Evolutionary conservation across 805 yeast genomes (phyloP).

Genomic region (Candida maltosa): DNA sequence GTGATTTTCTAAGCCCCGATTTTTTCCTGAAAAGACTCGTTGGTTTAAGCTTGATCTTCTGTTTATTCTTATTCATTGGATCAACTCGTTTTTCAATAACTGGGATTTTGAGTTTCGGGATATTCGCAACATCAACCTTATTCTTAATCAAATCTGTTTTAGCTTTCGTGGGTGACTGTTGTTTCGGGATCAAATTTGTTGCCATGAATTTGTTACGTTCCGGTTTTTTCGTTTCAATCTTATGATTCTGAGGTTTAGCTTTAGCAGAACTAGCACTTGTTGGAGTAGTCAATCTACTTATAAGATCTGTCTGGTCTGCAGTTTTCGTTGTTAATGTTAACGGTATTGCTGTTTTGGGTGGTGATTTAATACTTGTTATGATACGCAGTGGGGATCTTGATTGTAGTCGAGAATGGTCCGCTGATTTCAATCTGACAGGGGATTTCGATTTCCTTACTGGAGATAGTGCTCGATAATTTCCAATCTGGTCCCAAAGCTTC

Average conservation of each 20-base stretch:
- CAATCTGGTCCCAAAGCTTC: conserved; percentile 6
- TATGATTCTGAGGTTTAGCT: background rate
- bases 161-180: no score
- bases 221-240: conserved; percentile 1
- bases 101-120: no score
- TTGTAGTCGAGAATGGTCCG: background rate
- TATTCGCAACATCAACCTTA: no score
- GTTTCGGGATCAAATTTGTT: conserved; percentile 4
- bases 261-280: conserved; percentile 1
- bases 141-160: no score
- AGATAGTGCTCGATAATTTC: conserved; percentile 5
- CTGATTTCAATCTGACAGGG: background rate
- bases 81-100: no score
- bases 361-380: no score
- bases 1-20: background rate
- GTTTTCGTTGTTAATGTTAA: no score
- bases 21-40: conserved; percentile 3
- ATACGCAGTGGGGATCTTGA: conserved; percentile 5
- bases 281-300: conserved; percentile 1
- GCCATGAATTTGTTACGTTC: conserved; percentile 6
- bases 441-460: conserved; percentile 1
- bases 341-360: no score
- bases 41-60: conserved; percentile 13
- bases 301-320: no score
- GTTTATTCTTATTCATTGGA: no score